Evolutionary conservation across 441 rosid genomes (phyloP), one percentile per base, ranked within the genome.

Genomic region (Sinapis alba): DNA sequence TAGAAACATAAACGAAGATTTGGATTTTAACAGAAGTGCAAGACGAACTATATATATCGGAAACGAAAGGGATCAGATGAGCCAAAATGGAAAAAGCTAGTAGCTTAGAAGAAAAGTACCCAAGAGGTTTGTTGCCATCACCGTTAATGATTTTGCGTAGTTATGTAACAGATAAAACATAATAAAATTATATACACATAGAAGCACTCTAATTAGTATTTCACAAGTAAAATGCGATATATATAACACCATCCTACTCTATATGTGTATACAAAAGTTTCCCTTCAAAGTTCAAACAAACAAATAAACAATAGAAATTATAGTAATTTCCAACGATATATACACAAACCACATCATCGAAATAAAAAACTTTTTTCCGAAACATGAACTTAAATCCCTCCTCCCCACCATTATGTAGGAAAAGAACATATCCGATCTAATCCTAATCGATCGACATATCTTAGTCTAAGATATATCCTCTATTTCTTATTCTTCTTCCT

Each of bases 311-410:
- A 56, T 20, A 53, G n/a, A 54, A 63, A 70, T 2, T 77, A 51
- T 71, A 76, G 66, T 64, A 77, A 47, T 2, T 18, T 34, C 51
- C 61, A 62, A 71, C 34, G 80, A 65, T 57, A 65, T 71, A 77
- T 41, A 71, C 66, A 71, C 62, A 71, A 77, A 77, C 53, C 73
- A 72, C 41, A 78, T 72, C 15, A 77, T 34, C 72, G 68, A 71
- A 76, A 70, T 27, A 1, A 54, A 54, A 7, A 24, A 68, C 0
- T 3, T 21, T 13, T 50, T 50, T 16, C 9, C 21, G 21, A 50
- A 50, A 50, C 53, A 15, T 45, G 51, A 45, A 45, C 51, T 15
- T n/a, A 1, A 45, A 45, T 45, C 51, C 51, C n/a, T n/a, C 51
- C 41, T 10, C 41, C 64, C 78, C 27, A 61, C 58, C 65, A 41